Percentiles rank a stretch among this genome's conserved stretches.
These are phyloP conservation scores for Macadamia integrifolia DNA, from an alignment of 164 flowering plant species.

Conservation along the genomic window DNA sequence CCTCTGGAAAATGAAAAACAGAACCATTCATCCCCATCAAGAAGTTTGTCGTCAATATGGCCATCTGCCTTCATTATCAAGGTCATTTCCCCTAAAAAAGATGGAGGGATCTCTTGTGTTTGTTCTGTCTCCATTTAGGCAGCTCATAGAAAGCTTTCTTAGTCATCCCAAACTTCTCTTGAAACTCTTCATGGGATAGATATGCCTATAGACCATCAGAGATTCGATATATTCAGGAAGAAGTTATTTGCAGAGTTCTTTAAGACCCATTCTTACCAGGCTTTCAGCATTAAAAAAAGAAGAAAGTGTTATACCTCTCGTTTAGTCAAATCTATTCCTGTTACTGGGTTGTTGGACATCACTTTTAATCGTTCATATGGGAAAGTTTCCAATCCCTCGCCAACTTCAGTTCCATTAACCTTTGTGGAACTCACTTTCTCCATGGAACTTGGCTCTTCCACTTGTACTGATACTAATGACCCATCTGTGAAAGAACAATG, in stretches of 20 bases:
- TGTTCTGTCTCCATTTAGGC: slow-evolving; percentile 74
- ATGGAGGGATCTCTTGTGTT: slow-evolving; percentile 48
- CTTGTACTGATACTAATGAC: slow-evolving; percentile 7
- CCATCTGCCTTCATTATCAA: neutral
- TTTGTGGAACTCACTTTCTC: slow-evolving; percentile 6
- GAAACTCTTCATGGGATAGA: slow-evolving; percentile 53
- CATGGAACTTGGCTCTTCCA: slow-evolving; percentile 1
- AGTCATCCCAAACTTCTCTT: slow-evolving; percentile 57
- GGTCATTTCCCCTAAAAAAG: slow-evolving; percentile 36
- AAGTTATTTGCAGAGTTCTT: neutral
- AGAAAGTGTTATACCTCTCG: slow-evolving; percentile 55
- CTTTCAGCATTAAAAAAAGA: neutral
- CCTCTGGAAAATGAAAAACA: no score
- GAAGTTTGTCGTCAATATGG: neutral
- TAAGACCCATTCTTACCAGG: neutral
- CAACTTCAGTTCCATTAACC: slow-evolving; percentile 16
- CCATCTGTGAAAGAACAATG: slow-evolving; percentile 5
- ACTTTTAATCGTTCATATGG: slow-evolving; percentile 53
- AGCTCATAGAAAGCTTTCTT: slow-evolving; percentile 51
- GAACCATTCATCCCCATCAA: no score
- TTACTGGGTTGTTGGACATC: slow-evolving; percentile 32
- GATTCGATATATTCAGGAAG: neutral
- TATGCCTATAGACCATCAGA: slow-evolving; percentile 40
- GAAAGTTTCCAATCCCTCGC: slow-evolving; percentile 17
- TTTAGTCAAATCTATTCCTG: slow-evolving; percentile 55